phyloP scores from a whole-genome alignment of 2,329 filamentous ascomycete genomes.

The Ceratocystis albifundus region DNA sequence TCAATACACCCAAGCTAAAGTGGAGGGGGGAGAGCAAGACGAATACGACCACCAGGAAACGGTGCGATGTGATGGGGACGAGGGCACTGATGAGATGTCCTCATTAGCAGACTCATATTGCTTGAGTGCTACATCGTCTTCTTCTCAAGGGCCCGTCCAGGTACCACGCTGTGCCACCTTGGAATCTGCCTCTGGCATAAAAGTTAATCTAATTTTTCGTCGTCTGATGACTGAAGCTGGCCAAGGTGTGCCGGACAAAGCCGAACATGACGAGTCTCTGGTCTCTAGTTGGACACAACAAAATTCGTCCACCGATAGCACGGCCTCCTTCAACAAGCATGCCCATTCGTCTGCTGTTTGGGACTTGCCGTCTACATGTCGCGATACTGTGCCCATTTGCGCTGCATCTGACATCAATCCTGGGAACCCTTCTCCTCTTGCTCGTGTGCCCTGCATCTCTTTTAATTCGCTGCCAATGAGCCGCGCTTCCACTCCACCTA shows the following conservation, averaged over 20 bases:
- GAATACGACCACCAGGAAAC: background rate
- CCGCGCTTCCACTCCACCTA: too few species aligned
- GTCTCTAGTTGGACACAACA: background rate
- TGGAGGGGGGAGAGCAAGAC: background rate
- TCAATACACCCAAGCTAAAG: background rate
- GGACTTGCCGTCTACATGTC: background rate
- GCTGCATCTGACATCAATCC: background rate
- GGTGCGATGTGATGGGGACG: background rate
- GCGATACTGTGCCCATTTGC: background rate
- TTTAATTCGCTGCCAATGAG: too few species aligned
- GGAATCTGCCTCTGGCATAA: slow-evolving; percentile 1
- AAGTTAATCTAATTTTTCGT: slow-evolving; percentile 16
- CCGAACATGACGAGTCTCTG: background rate
- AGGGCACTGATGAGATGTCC: background rate
- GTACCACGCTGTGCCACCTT: slow-evolving; percentile 5
- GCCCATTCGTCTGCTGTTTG: background rate
- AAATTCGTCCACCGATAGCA: background rate
- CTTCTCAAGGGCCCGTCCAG: background rate
- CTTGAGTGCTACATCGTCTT: slow-evolving; percentile 4
- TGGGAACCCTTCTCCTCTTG: too few species aligned
- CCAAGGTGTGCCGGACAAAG: background rate
- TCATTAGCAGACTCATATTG: slow-evolving; percentile 11
- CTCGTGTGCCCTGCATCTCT: too few species aligned
- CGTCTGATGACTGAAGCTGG: slow-evolving; percentile 5
- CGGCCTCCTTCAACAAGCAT: background rate